Conservation (phyloP, 2,329 filamentous ascomycete species). For the Hypoxylon rubiginosum region DNA sequence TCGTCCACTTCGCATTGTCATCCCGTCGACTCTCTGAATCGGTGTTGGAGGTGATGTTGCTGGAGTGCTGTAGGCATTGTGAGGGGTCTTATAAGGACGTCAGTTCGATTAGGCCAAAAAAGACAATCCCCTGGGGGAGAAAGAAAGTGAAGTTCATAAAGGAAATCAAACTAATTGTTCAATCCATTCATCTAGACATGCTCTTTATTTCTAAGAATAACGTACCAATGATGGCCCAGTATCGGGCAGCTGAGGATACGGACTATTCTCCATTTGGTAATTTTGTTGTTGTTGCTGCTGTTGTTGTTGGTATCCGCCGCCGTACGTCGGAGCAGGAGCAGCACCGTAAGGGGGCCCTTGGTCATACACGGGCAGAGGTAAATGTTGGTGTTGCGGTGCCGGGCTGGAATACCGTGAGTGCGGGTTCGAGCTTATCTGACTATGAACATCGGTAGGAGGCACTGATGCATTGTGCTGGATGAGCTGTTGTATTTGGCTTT, state of each 20-base stretch:
- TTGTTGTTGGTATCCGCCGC: constrained; percentile 42
- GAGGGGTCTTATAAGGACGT: constrained; percentile 43
- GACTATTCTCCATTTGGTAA: constrained; percentile 46
- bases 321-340: constrained; percentile 38
- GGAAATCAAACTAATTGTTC: constrained; percentile 33
- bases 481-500: constrained; percentile 59
- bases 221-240: constrained; percentile 45
- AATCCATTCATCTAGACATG: constrained; percentile 9
- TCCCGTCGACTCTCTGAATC: constrained; percentile 51
- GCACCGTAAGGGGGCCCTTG: constrained; percentile 47
- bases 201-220: constrained; percentile 37
- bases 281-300: constrained; percentile 24
- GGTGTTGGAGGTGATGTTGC: constrained; percentile 66
- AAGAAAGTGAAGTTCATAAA: constrained; percentile 21
- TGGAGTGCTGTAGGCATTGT: constrained; percentile 63
- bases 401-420: constrained; percentile 57
- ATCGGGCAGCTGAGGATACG: constrained; percentile 50
- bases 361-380: constrained; percentile 47
- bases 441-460: constrained; percentile 46
- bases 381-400: constrained; percentile 49
- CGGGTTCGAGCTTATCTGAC: constrained; percentile 54
- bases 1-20: constrained; percentile 57
- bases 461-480: constrained; percentile 59
- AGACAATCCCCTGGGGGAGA: background rate
- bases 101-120: constrained; percentile 12